Percentiles rank a stretch among this genome's conserved stretches.
Conservation (phyloP, 2,329 filamentous ascomycete genomes). For the Epichloe sp. region DNA sequence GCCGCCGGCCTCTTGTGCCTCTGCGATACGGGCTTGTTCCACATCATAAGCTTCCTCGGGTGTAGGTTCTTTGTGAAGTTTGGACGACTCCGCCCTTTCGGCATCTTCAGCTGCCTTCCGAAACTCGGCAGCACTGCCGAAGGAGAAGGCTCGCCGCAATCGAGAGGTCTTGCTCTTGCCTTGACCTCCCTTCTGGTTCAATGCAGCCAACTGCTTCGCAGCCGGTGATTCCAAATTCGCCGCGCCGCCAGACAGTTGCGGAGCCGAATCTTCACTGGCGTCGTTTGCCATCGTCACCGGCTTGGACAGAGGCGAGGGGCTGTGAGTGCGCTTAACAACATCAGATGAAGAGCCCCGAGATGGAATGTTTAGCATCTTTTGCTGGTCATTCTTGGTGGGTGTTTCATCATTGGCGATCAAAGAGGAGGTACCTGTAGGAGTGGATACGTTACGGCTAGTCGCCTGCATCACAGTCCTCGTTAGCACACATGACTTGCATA, state of each 20-base stretch:
- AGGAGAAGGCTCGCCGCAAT: slow-evolving; percentile 84
- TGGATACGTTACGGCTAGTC: slow-evolving; percentile 43
- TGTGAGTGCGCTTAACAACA: slow-evolving; percentile 49
- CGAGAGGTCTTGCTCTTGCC: slow-evolving; percentile 77
- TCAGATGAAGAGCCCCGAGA: slow-evolving; percentile 52
- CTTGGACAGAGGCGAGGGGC: slow-evolving; percentile 62
- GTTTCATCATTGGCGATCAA: slow-evolving; percentile 33
- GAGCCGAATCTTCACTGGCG: slow-evolving; percentile 29
- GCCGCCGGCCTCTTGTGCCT: slow-evolving; percentile 82
- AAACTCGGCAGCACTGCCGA: slow-evolving; percentile 88
- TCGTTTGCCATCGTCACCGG: slow-evolving; percentile 51
- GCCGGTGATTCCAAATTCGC: slow-evolving; percentile 50
- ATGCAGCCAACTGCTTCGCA: slow-evolving; percentile 71
- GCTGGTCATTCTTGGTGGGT: slow-evolving; percentile 36
- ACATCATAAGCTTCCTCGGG: slow-evolving; percentile 59
- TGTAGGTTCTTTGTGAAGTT: slow-evolving; percentile 52
- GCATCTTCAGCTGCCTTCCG: slow-evolving; percentile 49
- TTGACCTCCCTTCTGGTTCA: slow-evolving; percentile 68
- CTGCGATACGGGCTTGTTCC: slow-evolving; percentile 82
- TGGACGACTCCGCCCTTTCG: slow-evolving; percentile 28
- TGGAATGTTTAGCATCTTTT: slow-evolving; percentile 44
- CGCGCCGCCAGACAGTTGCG: slow-evolving; percentile 20
- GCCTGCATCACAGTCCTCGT: slow-evolving; percentile 38
- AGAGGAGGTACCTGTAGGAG: slow-evolving; percentile 41
- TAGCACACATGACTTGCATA: slow-evolving; percentile 29